Evolutionary conservation across 352 stramenopile species (phyloP).

Genomic region (Phytophthora pisi): DNA sequence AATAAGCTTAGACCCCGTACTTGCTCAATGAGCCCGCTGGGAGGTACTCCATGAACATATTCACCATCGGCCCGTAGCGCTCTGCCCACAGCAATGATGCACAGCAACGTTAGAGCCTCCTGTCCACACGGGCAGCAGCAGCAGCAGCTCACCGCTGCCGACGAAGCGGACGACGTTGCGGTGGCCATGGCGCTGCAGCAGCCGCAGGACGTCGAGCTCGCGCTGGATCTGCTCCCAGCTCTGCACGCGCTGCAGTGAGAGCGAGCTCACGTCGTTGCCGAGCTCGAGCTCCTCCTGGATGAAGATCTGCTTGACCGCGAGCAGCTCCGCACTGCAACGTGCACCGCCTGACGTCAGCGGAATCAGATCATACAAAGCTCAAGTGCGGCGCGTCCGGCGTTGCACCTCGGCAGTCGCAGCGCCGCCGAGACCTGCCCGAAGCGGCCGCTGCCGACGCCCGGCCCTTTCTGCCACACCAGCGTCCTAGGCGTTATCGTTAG

Average conservation of each 20-base stretch:
- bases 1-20: conserved; percentile 20
- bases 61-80: conserved; percentile 52
- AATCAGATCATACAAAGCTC: conserved; percentile 7
- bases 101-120: no score
- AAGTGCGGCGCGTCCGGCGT: conserved; percentile 5
- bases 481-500: conserved; percentile 32
- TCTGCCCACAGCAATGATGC: conserved; percentile 33
- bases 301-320: conserved; percentile 90
- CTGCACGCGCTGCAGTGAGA: conserved; percentile 62
- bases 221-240: conserved; percentile 62
- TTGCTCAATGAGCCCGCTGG: conserved; percentile 78
- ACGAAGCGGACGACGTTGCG: conserved; percentile 68
- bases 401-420: conserved; percentile 65
- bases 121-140: not conserved
- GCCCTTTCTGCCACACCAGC: conserved; percentile 73
- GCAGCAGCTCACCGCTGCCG: conserved; percentile 46
- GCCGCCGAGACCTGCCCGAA: conserved; percentile 79
- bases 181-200: conserved; percentile 45
- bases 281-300: conserved; percentile 76
- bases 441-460: conserved; percentile 64
- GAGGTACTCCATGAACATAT: conserved; percentile 90
- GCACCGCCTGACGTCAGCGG: conserved; percentile 5
- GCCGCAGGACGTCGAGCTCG: conserved; percentile 53
- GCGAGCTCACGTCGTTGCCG: conserved; percentile 70
- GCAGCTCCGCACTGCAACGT: conserved; percentile 66